Evolutionary conservation across 2,329 filamentous ascomycete species (phyloP).

Genomic region (Phialophora tarda): DNA sequence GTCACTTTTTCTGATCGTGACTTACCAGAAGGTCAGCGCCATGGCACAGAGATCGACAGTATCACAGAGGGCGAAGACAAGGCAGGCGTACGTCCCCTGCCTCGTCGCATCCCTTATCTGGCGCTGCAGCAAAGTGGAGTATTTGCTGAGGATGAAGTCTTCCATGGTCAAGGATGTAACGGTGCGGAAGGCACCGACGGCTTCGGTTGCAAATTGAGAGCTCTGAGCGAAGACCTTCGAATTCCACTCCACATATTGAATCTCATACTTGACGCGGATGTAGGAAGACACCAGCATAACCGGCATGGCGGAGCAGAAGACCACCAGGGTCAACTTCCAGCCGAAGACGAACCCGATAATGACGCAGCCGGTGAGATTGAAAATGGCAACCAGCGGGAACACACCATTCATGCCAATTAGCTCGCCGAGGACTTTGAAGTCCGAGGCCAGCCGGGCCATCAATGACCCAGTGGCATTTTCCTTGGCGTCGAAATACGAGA

Average conservation of each 20-base stretch:
- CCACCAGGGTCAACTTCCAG: constrained; percentile 76
- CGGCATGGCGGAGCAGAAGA: constrained; percentile 64
- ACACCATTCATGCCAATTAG: constrained; percentile 65
- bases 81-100: constrained; percentile 66
- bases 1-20: not conserved
- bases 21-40: constrained; percentile 65
- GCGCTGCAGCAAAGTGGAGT: constrained; percentile 61
- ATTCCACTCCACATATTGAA: constrained; percentile 36
- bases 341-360: constrained; percentile 72
- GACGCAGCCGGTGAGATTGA: constrained; percentile 69
- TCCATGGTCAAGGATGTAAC: constrained; percentile 74
- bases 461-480: constrained; percentile 57
- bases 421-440: constrained; percentile 58
- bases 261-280: constrained; percentile 38
- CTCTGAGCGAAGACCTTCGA: constrained; percentile 57
- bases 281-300: constrained; percentile 58
- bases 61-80: constrained; percentile 73
- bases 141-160: constrained; percentile 66
- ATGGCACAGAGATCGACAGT: constrained; percentile 68
- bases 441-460: constrained; percentile 54
- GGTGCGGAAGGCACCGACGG: constrained; percentile 75
- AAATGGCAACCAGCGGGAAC: constrained; percentile 73
- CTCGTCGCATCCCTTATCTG: constrained; percentile 66
- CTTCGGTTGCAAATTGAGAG: constrained; percentile 75
- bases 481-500: constrained; percentile 52